These are phyloP conservation scores for Ophiostoma ips DNA, from an alignment of 2,329 filamentous ascomycete genomes.

Conservation along the genomic window DNA sequence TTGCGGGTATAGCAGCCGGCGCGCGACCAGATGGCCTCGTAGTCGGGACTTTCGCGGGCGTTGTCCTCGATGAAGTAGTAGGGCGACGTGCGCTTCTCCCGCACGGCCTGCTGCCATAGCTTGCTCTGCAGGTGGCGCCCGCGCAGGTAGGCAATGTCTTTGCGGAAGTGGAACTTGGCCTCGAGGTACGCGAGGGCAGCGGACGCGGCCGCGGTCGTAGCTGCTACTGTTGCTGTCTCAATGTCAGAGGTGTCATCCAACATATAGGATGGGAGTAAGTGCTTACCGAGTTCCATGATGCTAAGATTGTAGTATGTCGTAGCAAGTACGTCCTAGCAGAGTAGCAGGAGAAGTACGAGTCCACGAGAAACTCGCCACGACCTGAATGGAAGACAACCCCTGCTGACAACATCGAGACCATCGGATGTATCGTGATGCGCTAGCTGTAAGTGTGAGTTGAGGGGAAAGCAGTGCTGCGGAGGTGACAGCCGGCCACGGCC, in stretches of 20 bases:
- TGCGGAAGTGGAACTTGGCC: constrained; percentile 51
- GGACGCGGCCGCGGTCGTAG: constrained; percentile 16
- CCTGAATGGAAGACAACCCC: too few relatives aligned
- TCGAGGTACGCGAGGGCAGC: constrained; percentile 45
- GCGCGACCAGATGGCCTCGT: constrained; percentile 54
- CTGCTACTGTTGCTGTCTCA: constrained; percentile 12
- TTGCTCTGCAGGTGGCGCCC: constrained; percentile 28
- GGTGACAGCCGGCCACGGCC: too few relatives aligned
- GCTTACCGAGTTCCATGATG: constrained; percentile 1
- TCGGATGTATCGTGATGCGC: too few relatives aligned
- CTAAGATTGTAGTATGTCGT: neutral
- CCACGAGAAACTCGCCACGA: too few relatives aligned
- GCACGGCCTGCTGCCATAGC: constrained; percentile 32
- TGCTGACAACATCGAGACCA: too few relatives aligned
- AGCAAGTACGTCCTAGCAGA: too few relatives aligned
- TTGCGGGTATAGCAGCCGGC: constrained; percentile 44
- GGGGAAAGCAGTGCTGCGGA: too few relatives aligned
- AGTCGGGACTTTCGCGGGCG: constrained; percentile 35
- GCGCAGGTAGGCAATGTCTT: constrained; percentile 42
- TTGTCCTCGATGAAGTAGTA: constrained; percentile 53
- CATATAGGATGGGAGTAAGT: too few relatives aligned
- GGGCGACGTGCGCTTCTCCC: constrained; percentile 39
- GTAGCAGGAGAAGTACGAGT: too few relatives aligned
- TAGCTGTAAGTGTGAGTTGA: too few relatives aligned
- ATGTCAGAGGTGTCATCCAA: neutral